Conservation (phyloP, 1,284 basidiomycete genomes). For the Malassezia brasiliensis region DNA sequence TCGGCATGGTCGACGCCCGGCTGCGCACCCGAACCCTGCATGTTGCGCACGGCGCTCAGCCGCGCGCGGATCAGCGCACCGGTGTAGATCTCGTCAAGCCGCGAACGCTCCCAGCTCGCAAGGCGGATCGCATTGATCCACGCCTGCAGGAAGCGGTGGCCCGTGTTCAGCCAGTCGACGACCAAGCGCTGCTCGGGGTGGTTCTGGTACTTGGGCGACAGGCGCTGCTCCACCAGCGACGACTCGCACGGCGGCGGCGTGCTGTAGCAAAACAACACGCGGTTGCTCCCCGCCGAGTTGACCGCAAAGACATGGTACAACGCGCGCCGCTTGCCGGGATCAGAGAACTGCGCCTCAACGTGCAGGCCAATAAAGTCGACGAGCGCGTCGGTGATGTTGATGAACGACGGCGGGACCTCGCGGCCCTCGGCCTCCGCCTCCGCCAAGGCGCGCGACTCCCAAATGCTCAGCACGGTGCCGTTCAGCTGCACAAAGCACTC, state of each 20-base stretch:
- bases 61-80: slow-evolving; percentile 64
- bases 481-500: slow-evolving; percentile 66
- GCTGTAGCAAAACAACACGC: slow-evolving; percentile 63
- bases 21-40: slow-evolving; percentile 12
- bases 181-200: slow-evolving; percentile 36
- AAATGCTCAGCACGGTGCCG: slow-evolving; percentile 80
- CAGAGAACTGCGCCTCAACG: slow-evolving; percentile 51
- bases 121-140: slow-evolving; percentile 88
- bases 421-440: slow-evolving; percentile 67
- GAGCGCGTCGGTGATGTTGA: slow-evolving; percentile 74
- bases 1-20: slow-evolving; percentile 6
- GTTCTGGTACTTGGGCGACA: slow-evolving; percentile 27
- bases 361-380: slow-evolving; percentile 54
- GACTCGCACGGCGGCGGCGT: slow-evolving; percentile 33
- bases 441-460: slow-evolving; percentile 75
- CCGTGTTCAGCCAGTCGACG: slow-evolving; percentile 39
- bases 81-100: slow-evolving; percentile 93
- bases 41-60: slow-evolving; percentile 47
- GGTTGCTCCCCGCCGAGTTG: slow-evolving; percentile 86
- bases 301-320: slow-evolving; percentile 69
- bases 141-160: slow-evolving; percentile 39
- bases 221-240: slow-evolving; percentile 28
- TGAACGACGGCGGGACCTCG: slow-evolving; percentile 74
- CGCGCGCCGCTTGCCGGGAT: slow-evolving; percentile 52
- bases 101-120: slow-evolving; percentile 86